Evolutionary conservation across 2,329 filamentous ascomycete species (phyloP).

Genomic region (Botrytis galanthina): DNA sequence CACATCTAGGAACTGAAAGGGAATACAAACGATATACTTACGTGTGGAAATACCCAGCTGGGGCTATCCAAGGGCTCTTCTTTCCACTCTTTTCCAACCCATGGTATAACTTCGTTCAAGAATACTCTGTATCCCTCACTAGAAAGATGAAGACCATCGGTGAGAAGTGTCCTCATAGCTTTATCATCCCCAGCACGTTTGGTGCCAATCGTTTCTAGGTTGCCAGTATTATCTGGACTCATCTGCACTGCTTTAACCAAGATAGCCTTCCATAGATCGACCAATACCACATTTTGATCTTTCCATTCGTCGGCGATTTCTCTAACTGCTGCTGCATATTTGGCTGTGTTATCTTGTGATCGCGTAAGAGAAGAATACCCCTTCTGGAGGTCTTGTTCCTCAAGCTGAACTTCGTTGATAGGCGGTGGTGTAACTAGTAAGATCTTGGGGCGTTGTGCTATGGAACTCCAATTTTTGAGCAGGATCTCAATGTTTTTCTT

Average conservation of each 20-base stretch:
- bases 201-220: conserved; percentile 26
- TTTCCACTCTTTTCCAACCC: conserved; percentile 31
- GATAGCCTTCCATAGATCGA: conserved; percentile 79
- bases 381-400: conserved; percentile 37
- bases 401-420: conserved; percentile 56
- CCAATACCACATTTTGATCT: conserved; percentile 52
- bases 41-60: conserved; percentile 35
- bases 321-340: conserved; percentile 62
- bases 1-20: no score
- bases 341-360: conserved; percentile 60
- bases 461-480: conserved; percentile 60
- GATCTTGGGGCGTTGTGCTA: conserved; percentile 67
- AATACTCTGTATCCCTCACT: conserved; percentile 36
- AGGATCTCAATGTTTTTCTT: conserved; percentile 69
- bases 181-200: conserved; percentile 27
- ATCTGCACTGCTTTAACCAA: conserved; percentile 65
- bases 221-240: conserved; percentile 41
- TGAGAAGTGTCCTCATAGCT: conserved; percentile 26
- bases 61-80: conserved; percentile 26
- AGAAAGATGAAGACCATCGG: conserved; percentile 37
- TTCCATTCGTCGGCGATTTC: conserved; percentile 40
- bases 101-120: conserved; percentile 28
- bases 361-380: conserved; percentile 44
- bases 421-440: conserved; percentile 82
- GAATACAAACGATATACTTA: conserved; percentile 37